Conservation (phyloP, 169 alveolate species). For the Cryptosporidium felis region DNA sequence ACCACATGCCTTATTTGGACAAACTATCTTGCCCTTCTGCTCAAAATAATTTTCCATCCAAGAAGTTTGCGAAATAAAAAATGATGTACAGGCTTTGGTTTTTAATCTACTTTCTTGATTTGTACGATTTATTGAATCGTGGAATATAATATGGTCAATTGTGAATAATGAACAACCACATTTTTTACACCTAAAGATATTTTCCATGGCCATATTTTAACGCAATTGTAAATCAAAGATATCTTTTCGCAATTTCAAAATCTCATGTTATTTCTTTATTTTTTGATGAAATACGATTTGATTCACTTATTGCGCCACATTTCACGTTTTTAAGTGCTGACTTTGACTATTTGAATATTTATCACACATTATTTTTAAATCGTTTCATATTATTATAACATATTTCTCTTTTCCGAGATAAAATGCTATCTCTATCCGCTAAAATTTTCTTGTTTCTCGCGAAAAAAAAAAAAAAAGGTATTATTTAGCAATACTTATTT, state of each 20-base stretch:
- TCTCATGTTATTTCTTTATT: not conserved
- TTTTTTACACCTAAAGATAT: constrained; percentile 31
- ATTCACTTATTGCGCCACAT: constrained; percentile 4
- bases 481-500: not conserved
- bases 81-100: constrained; percentile 9
- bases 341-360: not conserved
- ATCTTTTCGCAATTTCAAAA: no score
- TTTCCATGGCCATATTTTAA: not conserved
- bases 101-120: not conserved
- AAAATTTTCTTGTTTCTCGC: not conserved
- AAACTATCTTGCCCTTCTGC: constrained; percentile 25
- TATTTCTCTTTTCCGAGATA: constrained; percentile 22
- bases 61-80: not conserved
- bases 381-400: constrained; percentile 1
- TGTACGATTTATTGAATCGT: not conserved
- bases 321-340: not conserved
- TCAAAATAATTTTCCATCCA: constrained; percentile 45
- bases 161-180: constrained; percentile 33
- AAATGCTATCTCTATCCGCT: not conserved
- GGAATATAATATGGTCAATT: constrained; percentile 4
- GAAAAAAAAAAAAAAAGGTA: not conserved
- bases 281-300: not conserved
- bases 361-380: not conserved
- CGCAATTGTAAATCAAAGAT: not conserved
- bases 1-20: constrained; percentile 41